Conservation (phyloP, 2,329 filamentous ascomycete genomes). For the Cercospora nicotianae region DNA sequence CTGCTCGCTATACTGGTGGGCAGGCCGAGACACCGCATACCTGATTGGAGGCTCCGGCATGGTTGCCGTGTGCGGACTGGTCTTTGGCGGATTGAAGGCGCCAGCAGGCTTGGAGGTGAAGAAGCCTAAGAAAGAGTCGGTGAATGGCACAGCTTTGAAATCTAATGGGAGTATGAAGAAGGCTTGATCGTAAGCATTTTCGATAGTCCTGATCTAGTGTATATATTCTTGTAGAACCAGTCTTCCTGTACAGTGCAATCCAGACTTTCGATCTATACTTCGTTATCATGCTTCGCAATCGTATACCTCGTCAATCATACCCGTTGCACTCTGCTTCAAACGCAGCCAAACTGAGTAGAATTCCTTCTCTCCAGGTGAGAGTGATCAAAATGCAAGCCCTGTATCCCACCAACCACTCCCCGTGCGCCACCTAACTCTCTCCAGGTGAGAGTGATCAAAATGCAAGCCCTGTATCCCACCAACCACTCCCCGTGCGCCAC, state of each 20-base stretch:
- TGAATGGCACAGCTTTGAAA: constrained; percentile 12
- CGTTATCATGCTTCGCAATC: not conserved
- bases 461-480: constrained; percentile 61
- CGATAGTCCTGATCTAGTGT: not conserved
- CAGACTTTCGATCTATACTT: not conserved
- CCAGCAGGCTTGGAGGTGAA: constrained; percentile 45
- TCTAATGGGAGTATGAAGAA: constrained; percentile 25
- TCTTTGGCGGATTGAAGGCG: constrained; percentile 69
- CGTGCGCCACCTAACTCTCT: constrained; percentile 59
- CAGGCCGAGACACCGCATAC: constrained; percentile 83
- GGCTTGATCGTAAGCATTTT: constrained; percentile 10
- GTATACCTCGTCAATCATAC: not conserved
- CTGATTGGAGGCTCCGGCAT: constrained; percentile 77
- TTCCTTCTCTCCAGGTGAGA: fast-evolving
- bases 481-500: constrained; percentile 62
- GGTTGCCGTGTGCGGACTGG: constrained; percentile 67
- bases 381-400: constrained; percentile 49
- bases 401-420: constrained; percentile 66
- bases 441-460: no score
- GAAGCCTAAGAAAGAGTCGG: constrained; percentile 14
- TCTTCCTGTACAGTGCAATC: not conserved
- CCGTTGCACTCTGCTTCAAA: not conserved
- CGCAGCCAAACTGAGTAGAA: not conserved
- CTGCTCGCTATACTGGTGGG: constrained; percentile 98
- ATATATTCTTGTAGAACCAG: not conserved